Conservation (phyloP, 2,329 filamentous ascomycete genomes). For the Pestalotiopsis sp. region DNA sequence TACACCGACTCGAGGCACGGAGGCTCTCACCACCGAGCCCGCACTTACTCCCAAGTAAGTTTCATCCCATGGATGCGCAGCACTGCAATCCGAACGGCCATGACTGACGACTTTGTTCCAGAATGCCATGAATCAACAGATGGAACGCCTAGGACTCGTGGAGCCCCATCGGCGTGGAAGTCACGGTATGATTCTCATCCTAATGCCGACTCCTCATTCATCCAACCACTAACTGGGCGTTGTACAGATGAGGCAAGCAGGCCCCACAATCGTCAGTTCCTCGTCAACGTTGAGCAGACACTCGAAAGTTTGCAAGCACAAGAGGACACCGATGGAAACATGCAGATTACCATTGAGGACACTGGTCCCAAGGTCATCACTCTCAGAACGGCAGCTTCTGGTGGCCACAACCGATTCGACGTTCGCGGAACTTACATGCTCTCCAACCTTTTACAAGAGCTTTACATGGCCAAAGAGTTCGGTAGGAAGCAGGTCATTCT, state of each 20-base stretch:
- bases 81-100: neutral
- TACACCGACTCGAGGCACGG: slow-evolving; percentile 57
- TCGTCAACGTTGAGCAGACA: slow-evolving; percentile 84
- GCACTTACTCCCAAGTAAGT: slow-evolving; percentile 57
- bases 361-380: slow-evolving; percentile 87
- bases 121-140: slow-evolving; percentile 55
- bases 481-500: slow-evolving; percentile 87
- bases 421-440: slow-evolving; percentile 96
- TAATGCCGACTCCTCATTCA: neutral
- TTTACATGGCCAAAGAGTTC: slow-evolving; percentile 88
- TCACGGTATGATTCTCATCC: slow-evolving; percentile 46
- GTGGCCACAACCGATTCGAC: slow-evolving; percentile 84
- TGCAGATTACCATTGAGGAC: slow-evolving; percentile 98
- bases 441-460: slow-evolving; percentile 92
- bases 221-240: neutral
- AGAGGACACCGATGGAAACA: slow-evolving; percentile 92
- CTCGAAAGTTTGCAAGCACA: slow-evolving; percentile 76
- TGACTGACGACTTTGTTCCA: slow-evolving; percentile 23
- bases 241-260: slow-evolving; percentile 68
- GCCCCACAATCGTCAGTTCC: slow-evolving; percentile 70
- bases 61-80: neutral
- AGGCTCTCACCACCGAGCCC: slow-evolving; percentile 49
- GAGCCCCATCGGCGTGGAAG: slow-evolving; percentile 60
- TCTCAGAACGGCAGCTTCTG: slow-evolving; percentile 81
- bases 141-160: slow-evolving; percentile 50